Evolutionary conservation across 306 rosid species (phyloP).

Genomic region (Fragaria vesca): DNA sequence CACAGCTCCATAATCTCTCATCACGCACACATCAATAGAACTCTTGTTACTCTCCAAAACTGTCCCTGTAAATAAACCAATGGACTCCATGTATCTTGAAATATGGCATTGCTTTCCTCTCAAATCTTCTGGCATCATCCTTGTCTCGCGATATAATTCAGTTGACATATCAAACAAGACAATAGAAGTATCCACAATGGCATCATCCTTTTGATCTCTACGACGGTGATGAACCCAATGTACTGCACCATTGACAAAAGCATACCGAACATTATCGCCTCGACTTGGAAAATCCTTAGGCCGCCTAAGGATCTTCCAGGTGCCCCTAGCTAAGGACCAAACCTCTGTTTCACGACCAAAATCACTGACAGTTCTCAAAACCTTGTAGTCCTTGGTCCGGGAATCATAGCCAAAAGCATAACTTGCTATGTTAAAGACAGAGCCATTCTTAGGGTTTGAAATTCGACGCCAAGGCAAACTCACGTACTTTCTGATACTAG

Average conservation of each 20-base stretch:
- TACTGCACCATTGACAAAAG: background rate
- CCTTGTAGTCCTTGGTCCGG: background rate
- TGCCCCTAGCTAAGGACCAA: background rate
- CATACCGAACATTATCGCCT: background rate
- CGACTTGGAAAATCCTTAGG: background rate
- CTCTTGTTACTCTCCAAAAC: background rate
- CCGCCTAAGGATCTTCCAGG: background rate
- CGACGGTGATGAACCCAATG: background rate
- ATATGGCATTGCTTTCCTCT: background rate
- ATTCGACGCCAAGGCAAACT: background rate
- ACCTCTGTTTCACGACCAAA: background rate
- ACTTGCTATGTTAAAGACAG: background rate
- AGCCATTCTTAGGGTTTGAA: background rate
- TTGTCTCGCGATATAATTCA: background rate
- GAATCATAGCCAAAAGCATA: conserved; percentile 9
- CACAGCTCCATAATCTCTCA: background rate
- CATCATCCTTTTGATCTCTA: background rate
- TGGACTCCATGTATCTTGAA: background rate
- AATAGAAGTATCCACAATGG: background rate
- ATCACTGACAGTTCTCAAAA: background rate
- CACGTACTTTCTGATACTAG: background rate
- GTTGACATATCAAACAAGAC: background rate
- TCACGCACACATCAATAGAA: background rate
- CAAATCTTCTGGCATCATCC: background rate
- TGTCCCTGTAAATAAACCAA: background rate